These are phyloP conservation scores for Auriscalpium microsporum DNA, from an alignment of 768 basidiomycete species.

Conservation along the genomic window DNA sequence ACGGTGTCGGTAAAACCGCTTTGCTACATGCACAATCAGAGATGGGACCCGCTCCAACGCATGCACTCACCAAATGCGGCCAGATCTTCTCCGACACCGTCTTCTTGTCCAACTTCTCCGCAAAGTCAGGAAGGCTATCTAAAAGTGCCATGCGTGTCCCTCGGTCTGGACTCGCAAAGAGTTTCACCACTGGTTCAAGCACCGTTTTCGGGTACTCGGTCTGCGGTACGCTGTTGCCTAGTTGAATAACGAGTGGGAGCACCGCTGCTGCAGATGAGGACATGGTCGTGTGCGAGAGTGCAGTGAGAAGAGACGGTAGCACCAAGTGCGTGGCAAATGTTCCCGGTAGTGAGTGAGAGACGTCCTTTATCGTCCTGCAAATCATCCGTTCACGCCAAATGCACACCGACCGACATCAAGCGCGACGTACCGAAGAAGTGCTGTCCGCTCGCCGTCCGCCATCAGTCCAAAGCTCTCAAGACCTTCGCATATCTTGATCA, in stretches of 20 bases:
- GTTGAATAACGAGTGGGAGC: constrained; percentile 75
- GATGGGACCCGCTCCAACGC: not conserved
- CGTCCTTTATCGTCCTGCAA: constrained; percentile 70
- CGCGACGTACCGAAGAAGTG: constrained; percentile 52
- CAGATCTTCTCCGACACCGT: constrained; percentile 83
- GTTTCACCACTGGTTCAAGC: constrained; percentile 69
- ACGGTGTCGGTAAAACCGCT: constrained; percentile 95
- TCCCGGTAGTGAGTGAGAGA: constrained; percentile 68
- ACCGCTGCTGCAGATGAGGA: constrained; percentile 60
- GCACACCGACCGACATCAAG: not conserved
- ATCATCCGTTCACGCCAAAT: not conserved
- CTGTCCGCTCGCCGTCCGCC: constrained; percentile 71
- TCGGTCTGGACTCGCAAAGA: constrained; percentile 85
- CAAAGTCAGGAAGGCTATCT: constrained; percentile 76
- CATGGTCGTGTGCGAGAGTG: constrained; percentile 70
- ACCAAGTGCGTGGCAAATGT: constrained; percentile 81
- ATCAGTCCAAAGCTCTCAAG: constrained; percentile 79
- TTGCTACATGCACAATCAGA: constrained; percentile 46
- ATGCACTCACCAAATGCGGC: constrained; percentile 70
- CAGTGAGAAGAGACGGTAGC: constrained; percentile 73
- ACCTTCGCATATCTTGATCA: constrained; percentile 78
- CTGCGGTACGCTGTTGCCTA: constrained; percentile 62
- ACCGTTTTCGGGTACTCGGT: constrained; percentile 65
- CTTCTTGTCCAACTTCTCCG: constrained; percentile 80
- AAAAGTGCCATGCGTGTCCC: constrained; percentile 91